Evolutionary conservation across 164 flowering plant species (phyloP).

Genomic region (Tetracentron sinense): DNA sequence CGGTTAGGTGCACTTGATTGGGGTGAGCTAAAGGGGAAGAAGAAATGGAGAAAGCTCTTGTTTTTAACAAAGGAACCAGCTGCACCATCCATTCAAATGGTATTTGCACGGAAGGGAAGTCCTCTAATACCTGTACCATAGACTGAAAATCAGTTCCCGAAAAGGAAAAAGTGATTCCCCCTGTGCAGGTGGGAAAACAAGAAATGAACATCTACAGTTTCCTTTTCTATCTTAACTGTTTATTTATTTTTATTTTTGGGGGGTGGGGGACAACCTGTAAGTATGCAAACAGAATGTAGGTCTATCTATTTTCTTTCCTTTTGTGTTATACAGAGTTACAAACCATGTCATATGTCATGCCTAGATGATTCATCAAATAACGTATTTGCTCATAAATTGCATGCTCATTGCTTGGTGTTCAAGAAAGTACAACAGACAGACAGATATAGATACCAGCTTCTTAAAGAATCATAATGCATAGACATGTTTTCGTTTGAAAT

Average conservation of each 20-base stretch:
- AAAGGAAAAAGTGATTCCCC: not conserved
- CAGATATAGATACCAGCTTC: not conserved
- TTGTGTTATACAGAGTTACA: no score
- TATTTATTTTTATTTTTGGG: no score
- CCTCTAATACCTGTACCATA: constrained; percentile 65
- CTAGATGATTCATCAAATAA: not conserved
- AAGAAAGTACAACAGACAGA: not conserved
- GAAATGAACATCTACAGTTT: no score
- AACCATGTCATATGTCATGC: no score
- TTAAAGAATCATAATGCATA: not conserved
- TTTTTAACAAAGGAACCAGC: constrained; percentile 80
- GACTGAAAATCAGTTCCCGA: constrained; percentile 3
- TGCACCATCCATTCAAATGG: constrained; percentile 98
- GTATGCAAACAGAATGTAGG: no score
- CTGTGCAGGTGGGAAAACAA: no score
- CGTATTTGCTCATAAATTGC: not conserved
- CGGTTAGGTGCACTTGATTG: constrained; percentile 80
- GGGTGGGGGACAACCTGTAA: no score
- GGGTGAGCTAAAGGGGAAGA: constrained; percentile 84
- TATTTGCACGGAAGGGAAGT: constrained; percentile 92
- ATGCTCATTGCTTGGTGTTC: not conserved
- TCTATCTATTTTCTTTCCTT: no score
- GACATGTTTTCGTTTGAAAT: not conserved
- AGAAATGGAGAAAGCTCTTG: constrained; percentile 87
- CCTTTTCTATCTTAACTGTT: no score